A percentile compares a stretch with the other conserved stretches of the same genome.
Evolutionary conservation across 2,329 filamentous ascomycete genomes (phyloP).

Genomic region (Alternaria sp.): DNA sequence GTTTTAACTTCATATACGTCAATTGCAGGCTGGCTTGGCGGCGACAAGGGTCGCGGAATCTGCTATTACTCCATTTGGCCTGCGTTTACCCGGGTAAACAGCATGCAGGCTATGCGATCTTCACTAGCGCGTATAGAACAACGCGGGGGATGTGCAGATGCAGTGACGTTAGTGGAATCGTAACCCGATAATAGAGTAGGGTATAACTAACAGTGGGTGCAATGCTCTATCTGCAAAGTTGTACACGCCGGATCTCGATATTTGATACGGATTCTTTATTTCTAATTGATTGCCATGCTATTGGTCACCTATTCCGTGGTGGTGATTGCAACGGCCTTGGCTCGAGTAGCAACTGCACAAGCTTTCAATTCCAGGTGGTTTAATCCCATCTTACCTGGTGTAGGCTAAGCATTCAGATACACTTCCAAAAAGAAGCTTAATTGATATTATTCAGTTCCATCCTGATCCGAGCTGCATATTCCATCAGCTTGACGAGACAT

Average conservation of each 20-base stretch:
- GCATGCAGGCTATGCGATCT: not conserved
- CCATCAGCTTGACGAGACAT: slow-evolving; percentile 55
- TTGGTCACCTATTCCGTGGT: not conserved
- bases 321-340: not conserved
- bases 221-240: not conserved
- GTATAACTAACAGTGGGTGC: not conserved
- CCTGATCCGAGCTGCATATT: slow-evolving; percentile 60
- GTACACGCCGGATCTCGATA: not conserved
- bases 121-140: not conserved
- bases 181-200: not conserved
- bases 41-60: slow-evolving; percentile 4
- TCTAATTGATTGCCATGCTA: not conserved
- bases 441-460: slow-evolving; percentile 47
- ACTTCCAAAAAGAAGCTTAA: not conserved
- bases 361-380: slow-evolving; percentile 21
- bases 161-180: not conserved
- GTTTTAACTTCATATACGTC: slow-evolving; percentile 21
- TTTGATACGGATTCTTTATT: not conserved
- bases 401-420: not conserved
- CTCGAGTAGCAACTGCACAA: not conserved
- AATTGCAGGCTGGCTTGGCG: slow-evolving; percentile 26
- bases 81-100: not conserved
- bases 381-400: slow-evolving; percentile 61
- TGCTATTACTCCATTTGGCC: not conserved
- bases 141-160: not conserved